Conservation (phyloP, 1,284 basidiomycete genomes). For the Naganishia sp. region DNA sequence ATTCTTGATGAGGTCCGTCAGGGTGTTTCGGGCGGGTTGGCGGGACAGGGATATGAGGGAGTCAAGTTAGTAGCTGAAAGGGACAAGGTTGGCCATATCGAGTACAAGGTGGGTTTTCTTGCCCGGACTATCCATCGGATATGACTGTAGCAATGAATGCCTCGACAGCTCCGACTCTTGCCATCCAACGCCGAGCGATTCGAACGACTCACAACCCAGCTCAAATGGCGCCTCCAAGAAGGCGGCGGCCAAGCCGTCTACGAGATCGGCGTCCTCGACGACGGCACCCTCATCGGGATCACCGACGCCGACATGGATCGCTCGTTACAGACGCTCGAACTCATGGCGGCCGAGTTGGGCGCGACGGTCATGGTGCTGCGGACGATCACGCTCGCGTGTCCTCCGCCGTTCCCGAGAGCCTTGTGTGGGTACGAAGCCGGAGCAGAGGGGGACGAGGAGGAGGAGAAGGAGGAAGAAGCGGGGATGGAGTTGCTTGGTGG, state of each 20-base stretch:
- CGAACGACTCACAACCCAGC: slow-evolving; percentile 75
- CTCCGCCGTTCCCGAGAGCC: slow-evolving; percentile 21
- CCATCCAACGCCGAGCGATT: slow-evolving; percentile 53
- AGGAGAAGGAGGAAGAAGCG: slow-evolving; percentile 11
- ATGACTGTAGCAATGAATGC: background rate
- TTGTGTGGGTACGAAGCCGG: slow-evolving; percentile 10
- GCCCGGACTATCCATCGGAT: background rate
- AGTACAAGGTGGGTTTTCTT: slow-evolving; percentile 47
- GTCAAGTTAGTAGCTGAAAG: slow-evolving; percentile 50
- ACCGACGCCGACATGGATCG: slow-evolving; percentile 71
- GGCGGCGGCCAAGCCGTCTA: slow-evolving; percentile 90
- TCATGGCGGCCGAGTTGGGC: slow-evolving; percentile 89
- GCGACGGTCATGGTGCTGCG: slow-evolving; percentile 84
- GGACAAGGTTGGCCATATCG: slow-evolving; percentile 54
- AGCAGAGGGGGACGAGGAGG: slow-evolving; percentile 5
- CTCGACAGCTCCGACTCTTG: slow-evolving; percentile 7
- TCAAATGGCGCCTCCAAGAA: slow-evolving; percentile 91
- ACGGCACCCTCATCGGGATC: slow-evolving; percentile 80
- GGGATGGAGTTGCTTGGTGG: background rate
- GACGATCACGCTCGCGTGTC: slow-evolving; percentile 61
- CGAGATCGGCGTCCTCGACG: slow-evolving; percentile 82
- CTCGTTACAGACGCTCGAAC: slow-evolving; percentile 77
- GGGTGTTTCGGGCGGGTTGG: background rate
- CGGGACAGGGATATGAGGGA: slow-evolving; percentile 1
- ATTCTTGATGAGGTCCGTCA: background rate